Evolutionary conservation across 1,284 basidiomycete species (phyloP), one percentile per base, ranked within the genome.

Genomic region (Fomitopsis schrenkii): DNA sequence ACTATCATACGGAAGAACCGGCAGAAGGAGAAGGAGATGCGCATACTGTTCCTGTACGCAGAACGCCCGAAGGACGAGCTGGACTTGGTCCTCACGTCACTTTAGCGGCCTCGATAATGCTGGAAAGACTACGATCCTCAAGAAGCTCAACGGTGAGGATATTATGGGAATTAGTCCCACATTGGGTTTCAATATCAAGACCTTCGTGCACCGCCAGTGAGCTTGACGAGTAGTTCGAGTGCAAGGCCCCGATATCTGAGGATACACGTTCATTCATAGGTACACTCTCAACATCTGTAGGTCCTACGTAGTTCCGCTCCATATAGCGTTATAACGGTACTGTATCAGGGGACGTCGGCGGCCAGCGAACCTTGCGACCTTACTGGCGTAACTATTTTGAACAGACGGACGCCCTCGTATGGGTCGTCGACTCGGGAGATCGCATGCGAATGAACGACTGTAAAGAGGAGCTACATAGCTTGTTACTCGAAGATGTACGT

Each of bases 341-440:
- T 40, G n/a, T 62, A 10, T 10, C 65, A 95, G 96, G 97, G 97
- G 97, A 99, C 73, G 95, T 99, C 38, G 97, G 97, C 33, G 97
- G 97, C 12, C 97, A 99, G 75, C 86, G 90, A 58, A 97, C 95
- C 0, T 85, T 99, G 48, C 84, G 97, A 26, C 96, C 97, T 1
- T 99, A 99, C 75, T 99, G 97, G 97, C 82, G 95, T 38, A 99
- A 99, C 76, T 99, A 99, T 77, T 99, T 99, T 70, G 97, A 99
- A 75, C 92, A 95, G 75, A 99, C 97, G 5, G 97, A 99, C 76
- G 97, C 93, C 3, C 83, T 99, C 54, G 94, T 99, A 38, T 99
- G 97, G 97, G 97, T 99, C 17, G 96, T 99, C 40, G 97, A 99
- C 78, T 96, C 94, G 0, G 87, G 91, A 46, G 97, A 99, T 76